Conservation (phyloP, 345 rosid species). For the Abelmoschus esculentus region DNA sequence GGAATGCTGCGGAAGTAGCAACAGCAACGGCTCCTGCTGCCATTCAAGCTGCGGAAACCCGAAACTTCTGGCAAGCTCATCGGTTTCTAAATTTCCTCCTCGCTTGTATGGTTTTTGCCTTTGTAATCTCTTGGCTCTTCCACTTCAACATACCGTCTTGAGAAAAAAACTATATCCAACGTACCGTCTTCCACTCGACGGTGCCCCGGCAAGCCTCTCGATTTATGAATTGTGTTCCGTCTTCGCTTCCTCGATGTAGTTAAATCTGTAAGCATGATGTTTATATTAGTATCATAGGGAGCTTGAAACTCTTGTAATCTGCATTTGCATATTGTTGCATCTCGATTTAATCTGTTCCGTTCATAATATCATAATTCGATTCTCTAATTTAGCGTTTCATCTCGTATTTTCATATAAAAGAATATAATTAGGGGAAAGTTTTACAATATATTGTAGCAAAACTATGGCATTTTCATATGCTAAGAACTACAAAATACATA, state of each 20-base stretch:
- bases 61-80: conserved; percentile 78
- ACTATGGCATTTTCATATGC: neutral
- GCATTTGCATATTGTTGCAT: too few relatives aligned
- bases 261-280: neutral
- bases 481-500: neutral
- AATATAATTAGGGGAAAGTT: too few relatives aligned
- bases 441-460: neutral
- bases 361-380: too few relatives aligned
- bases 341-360: too few relatives aligned
- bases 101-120: conserved; percentile 90
- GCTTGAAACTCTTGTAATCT: neutral
- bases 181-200: neutral
- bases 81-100: conserved; percentile 78
- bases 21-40: conserved; percentile 24
- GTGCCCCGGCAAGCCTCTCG: neutral
- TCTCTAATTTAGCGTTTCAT: too few relatives aligned
- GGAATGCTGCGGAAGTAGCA: conserved; percentile 29
- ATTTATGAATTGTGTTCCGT: neutral
- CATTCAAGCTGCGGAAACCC: conserved; percentile 26
- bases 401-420: too few relatives aligned
- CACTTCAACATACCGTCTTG: conserved; percentile 75
- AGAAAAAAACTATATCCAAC: neutral
- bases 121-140: conserved; percentile 90
- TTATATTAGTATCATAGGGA: neutral
- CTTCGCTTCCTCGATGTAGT: neutral